Conservation (phyloP, 208 protist species). For the Leishmania gerbilli region DNA sequence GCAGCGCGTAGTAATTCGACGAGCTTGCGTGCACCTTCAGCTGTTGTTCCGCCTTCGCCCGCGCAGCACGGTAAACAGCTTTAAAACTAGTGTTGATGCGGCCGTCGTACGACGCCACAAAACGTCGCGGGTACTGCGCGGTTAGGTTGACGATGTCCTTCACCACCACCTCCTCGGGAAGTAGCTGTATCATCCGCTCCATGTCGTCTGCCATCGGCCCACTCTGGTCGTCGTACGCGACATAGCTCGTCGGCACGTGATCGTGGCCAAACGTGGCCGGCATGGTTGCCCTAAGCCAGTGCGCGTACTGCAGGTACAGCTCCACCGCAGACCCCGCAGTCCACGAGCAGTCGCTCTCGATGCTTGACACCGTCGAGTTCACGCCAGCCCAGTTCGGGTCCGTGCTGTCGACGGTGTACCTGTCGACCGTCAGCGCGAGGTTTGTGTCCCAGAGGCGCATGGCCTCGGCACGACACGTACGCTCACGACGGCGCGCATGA, state of each 20-base stretch:
- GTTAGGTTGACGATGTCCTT: not conserved
- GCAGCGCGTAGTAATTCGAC: not conserved
- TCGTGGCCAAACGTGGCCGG: not conserved
- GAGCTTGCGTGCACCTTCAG: not conserved
- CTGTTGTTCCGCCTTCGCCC: not conserved
- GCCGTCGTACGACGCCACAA: not conserved
- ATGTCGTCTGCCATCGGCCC: slow-evolving; percentile 7
- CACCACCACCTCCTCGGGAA: not conserved
- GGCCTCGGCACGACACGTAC: slow-evolving; percentile 15
- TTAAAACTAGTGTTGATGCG: not conserved
- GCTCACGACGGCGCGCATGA: slow-evolving; percentile 18
- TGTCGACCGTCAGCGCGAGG: not conserved
- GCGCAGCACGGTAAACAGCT: not conserved
- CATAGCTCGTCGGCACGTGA: not conserved
- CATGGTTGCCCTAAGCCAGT: not conserved
- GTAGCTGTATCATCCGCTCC: not conserved
- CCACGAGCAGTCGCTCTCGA: slow-evolving; percentile 21
- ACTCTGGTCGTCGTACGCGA: slow-evolving; percentile 23
- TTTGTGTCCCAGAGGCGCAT: not conserved
- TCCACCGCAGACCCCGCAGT: not conserved
- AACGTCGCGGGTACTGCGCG: not conserved
- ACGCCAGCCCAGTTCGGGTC: not conserved
- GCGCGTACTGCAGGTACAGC: not conserved
- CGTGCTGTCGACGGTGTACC: slow-evolving; percentile 11
- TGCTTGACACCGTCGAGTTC: not conserved